Percentiles rank a stretch among this genome's conserved stretches.
These are phyloP conservation scores for Daldinia concentrica DNA, from an alignment of 495 filamentous ascomycete genomes.

Conservation along the genomic window DNA sequence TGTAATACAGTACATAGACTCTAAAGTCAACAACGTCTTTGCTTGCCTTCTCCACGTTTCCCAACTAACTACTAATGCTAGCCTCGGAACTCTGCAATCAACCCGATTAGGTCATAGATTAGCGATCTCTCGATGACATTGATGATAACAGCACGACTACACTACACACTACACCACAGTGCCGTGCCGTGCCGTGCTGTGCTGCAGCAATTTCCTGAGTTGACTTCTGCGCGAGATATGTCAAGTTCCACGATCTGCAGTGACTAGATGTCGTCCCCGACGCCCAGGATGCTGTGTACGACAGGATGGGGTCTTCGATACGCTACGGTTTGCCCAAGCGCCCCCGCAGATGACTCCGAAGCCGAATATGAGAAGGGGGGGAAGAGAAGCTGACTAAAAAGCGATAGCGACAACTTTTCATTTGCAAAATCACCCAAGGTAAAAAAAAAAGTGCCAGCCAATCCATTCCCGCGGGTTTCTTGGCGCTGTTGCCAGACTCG, in stretches of 20 bases:
- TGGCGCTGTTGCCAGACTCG: conserved; percentile 32
- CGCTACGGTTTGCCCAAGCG: conserved; percentile 24
- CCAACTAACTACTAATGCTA: not conserved
- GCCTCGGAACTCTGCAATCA: conserved; percentile 8
- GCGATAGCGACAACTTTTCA: conserved; percentile 6
- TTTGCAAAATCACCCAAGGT: not conserved
- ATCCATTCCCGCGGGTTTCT: conserved; percentile 34
- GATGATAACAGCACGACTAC: not conserved
- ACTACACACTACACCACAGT: not conserved
- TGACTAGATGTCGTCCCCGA: conserved; percentile 7
- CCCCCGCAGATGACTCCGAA: conserved; percentile 25
- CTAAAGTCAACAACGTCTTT: not conserved
- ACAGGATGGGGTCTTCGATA: conserved; percentile 9
- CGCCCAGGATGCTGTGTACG: conserved; percentile 15
- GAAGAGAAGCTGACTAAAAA: conserved; percentile 8
- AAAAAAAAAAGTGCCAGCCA: conserved; percentile 22
- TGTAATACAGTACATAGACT: not conserved
- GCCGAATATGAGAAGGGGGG: not conserved
- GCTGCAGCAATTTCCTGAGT: not conserved
- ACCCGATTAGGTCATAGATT: conserved; percentile 19
- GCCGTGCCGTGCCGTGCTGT: not conserved
- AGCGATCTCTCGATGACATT: conserved; percentile 21
- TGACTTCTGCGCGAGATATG: conserved; percentile 14
- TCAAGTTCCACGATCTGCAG: conserved; percentile 24
- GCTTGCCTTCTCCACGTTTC: not conserved